Evolutionary conservation across 2,329 filamentous ascomycete species (phyloP), one percentile per base, ranked within the genome.

Genomic region (Calonectria leucothoes): DNA sequence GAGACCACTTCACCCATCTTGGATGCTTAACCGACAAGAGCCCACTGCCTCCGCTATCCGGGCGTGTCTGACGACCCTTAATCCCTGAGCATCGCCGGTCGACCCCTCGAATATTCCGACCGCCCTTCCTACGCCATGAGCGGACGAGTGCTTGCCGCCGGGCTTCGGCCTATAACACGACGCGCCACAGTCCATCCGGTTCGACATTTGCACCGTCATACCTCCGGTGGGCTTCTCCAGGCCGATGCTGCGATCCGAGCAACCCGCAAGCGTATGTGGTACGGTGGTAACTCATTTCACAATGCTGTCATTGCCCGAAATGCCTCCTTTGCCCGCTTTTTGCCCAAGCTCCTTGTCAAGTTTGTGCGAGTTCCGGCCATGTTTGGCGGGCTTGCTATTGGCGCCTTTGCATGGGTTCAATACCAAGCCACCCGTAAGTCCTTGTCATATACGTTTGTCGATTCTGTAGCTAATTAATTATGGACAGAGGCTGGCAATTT

Each of bases 301-400:
- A 97, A 98, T 87, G 90, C 90, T 45, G 91, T 93, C 59, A 87
- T 88, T 61, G 88, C 89, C 12, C 89, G 92, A 70, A 93, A 93
- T 82, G 91, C 88, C 29, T 93, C 91, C 8, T 93, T 93, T 79
- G 89, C 85, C 52, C 88, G 92, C 63, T 88, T 93, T 73, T 87
- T 99, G 37, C 97, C 97, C 2, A 96, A 95, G 83, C 89, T 99
- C 65, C 92, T 97, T n/a, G 86, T 97, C 82, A 99, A 98, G 87
- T 93, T 99, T 79, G 90, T 93, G 42, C 92, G 95, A 70, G 88
- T 98, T 69, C 97, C 97, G 25, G 97, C 97, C 71, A 93, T 98
- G 87, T 96, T 98, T 81, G 97, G 96, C 51, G 95, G 95, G 51
- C 91, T 96, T 59, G 94, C 95, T 81, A 91, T 99, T 77, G 96